Evolutionary conservation across 306 rosid genomes (phyloP), one percentile per base, ranked within the genome.

Genomic region (Pterocarpus santalinus): DNA sequence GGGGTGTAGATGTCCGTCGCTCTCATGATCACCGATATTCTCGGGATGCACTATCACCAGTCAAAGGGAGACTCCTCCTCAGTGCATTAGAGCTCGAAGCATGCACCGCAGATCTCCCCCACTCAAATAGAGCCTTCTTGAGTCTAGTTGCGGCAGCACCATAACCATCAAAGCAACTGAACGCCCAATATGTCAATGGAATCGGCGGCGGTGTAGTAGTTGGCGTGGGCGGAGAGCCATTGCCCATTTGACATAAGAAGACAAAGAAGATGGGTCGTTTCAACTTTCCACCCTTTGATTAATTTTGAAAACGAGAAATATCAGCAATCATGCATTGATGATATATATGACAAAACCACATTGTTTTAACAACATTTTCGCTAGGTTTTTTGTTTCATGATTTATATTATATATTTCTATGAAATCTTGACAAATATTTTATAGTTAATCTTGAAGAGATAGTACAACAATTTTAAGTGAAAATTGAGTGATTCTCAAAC

Each of bases 91-190:
- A 94, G 84, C 88, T 91, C 85, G 79, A 86, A 92, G 85, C 98
- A 94, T 38, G 97, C 98, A 55, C 97, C 98, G 47, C 97, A 94
- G 98, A 94, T 94, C 97, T 91, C 5, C 98, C 98, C 1, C 92
- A 90, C 10, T 74, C 85, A 72, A 91, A 94, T 5, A 94, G 70
- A 0, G 90, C 51, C 69, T 91, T 91, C 64, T 97, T 92, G 34
- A 94, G 88, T 2, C 92, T 92, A 8, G 89, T 97, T 4, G 94
- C 74, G 8, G 92, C 90, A 82, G 78, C 65, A 36, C 97, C 92
- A 69, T 85, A 89, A 2, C 92, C 91, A 1, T 91, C 91, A 0
- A 86, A 88, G 82, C 86, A 95, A 17, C 98, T 97, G 34, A 97
- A 95, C 16, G 35, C 82, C 92, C 0, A 89, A 86, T 0, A 86